Percentiles rank a stretch among this genome's conserved stretches.
These are phyloP conservation scores for Picea glauca DNA, from an alignment of 75 land plant genomes.

Conservation along the genomic window DNA sequence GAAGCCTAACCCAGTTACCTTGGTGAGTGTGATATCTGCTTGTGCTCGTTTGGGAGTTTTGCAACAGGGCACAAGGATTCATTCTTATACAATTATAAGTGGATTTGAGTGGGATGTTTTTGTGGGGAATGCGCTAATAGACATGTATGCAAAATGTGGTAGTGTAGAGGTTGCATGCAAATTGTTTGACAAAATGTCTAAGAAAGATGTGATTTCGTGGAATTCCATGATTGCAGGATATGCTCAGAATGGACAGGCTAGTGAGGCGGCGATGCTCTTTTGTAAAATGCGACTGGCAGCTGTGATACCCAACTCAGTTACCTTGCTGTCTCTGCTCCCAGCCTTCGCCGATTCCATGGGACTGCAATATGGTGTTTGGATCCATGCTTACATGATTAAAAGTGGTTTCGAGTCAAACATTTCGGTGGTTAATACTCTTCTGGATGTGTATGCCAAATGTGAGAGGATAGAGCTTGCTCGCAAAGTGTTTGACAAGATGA, in stretches of 20 bases:
- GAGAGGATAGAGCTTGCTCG: conserved; percentile 16
- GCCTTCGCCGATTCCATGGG: conserved; percentile 8
- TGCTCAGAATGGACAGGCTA: conserved; percentile 33
- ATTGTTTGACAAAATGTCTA: conserved; percentile 33
- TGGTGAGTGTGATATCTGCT: conserved; percentile 12
- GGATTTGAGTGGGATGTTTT: conserved; percentile 32
- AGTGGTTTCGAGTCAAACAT: conserved; percentile 2
- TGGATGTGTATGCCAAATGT: background rate
- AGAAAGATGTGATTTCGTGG: conserved; percentile 52
- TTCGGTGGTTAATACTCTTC: conserved; percentile 1
- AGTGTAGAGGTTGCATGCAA: conserved; percentile 33
- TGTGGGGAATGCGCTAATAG: conserved; percentile 48
- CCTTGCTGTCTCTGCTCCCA: conserved; percentile 27
- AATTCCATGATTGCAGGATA: conserved; percentile 52
- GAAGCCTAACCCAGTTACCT: conserved; percentile 10
- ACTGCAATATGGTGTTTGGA: background rate
- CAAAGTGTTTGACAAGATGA: conserved; percentile 9
- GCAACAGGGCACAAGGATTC: conserved; percentile 40
- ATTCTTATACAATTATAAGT: conserved; percentile 23
- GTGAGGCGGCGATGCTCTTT: conserved; percentile 25
- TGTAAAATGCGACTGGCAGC: background rate
- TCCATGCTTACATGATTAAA: conserved; percentile 2
- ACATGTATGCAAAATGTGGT: conserved; percentile 72
- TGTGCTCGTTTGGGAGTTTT: conserved; percentile 26
- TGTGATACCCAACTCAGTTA: conserved; percentile 6